Evolutionary conservation across 192 early-diverging fungal genomes (phyloP), one percentile per base, ranked within the genome.

Genomic region (Coemansia sp.): DNA sequence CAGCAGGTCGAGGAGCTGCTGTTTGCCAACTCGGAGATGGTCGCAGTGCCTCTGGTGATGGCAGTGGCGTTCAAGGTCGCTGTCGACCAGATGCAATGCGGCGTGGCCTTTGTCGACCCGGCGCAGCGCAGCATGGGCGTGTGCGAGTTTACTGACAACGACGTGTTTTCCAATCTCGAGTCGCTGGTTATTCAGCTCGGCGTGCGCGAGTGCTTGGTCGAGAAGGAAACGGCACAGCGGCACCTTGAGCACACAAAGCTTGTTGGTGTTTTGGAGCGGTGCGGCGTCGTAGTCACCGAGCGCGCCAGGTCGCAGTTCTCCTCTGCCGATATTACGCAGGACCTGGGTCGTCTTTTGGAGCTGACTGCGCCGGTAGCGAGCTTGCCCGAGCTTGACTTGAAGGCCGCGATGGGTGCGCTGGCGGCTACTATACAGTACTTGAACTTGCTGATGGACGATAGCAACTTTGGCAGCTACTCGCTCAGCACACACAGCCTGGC

Each of bases 81-180:
- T 0, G 64, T 59, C 7, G 72, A 73, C 38, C 72, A 80, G 69
- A 75, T 75, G 71, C 62, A 66, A 15, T 68, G 74, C 35, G 96
- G 96, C 1, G 91, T 94, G 6, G 89, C 94, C 5, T 95, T 93
- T 74, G 90, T 92, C 2, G 96, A 99, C 67, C 89, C 95, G 1
- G 92, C 95, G 2, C 86, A 88, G 59, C 86, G 92, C 12, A 85
- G 79, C 19, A 76, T 98, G 20, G 94, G 93, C 4, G 87, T 97
- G 25, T 70, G 89, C 46, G 93, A 98, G 80, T 98, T 99, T 77
- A 74, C 92, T 10, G 97, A 99, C 84, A 94, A 93, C 67, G 94
- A 97, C 42, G 85, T 93, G 6, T 96, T 92, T 69, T 94, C 94
- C 15, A 96, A 96, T 65, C 88, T 99, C 45, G 97, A 99, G 87